Evolutionary conservation across 2,329 filamentous ascomycete species (phyloP).

Genomic region (Lizonia empirigonia): DNA sequence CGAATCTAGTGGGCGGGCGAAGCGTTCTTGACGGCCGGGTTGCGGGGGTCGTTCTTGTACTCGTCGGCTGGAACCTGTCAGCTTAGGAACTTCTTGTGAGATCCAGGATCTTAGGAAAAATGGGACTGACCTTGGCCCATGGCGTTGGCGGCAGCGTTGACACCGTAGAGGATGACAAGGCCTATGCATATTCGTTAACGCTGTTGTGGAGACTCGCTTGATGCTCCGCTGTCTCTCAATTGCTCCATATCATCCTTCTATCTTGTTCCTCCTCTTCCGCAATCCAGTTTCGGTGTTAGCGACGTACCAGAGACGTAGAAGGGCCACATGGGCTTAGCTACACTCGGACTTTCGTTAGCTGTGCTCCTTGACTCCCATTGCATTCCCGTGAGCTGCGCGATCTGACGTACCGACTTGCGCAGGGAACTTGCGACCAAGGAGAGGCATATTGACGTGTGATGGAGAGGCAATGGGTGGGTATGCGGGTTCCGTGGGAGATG

Average conservation of each 20-base stretch:
- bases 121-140: conserved; percentile 75
- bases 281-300: conserved; percentile 4
- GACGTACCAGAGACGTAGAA: conserved; percentile 93
- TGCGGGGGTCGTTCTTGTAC: conserved; percentile 96
- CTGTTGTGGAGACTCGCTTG: conserved; percentile 1
- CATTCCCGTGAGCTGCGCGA: conserved; percentile 6
- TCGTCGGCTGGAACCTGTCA: conserved; percentile 71
- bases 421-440: conserved; percentile 60
- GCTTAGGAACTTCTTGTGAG: conserved; percentile 1
- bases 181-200: conserved; percentile 59
- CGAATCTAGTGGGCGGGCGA: conserved; percentile 38
- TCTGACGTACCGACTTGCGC: conserved; percentile 55
- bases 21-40: conserved; percentile 60
- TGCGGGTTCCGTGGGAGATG: conserved; percentile 40
- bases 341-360: conserved; percentile 45
- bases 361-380: conserved; percentile 10
- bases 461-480: conserved; percentile 37
- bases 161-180: conserved; percentile 83
- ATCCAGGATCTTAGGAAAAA: not conserved
- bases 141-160: conserved; percentile 80
- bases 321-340: conserved; percentile 88
- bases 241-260: conserved; percentile 16
- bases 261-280: not conserved
- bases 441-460: conserved; percentile 48
- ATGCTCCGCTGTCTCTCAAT: conserved; percentile 4